A percentile compares a stretch with the other conserved stretches of the same genome.
Conservation (phyloP, 2,329 filamentous ascomycete species). For the Beauveria varroae region DNA sequence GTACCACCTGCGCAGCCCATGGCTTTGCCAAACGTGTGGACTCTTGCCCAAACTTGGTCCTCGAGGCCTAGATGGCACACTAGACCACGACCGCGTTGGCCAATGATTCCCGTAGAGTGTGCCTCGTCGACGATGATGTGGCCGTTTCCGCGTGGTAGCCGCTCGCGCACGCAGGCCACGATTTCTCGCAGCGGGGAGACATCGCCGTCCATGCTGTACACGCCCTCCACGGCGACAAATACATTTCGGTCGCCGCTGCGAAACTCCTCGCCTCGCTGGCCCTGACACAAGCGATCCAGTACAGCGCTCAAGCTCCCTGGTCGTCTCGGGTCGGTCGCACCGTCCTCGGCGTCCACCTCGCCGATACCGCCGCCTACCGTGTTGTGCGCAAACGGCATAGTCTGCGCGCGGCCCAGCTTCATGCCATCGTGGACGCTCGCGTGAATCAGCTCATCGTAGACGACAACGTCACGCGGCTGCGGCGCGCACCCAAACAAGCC, state of each 20-base stretch:
- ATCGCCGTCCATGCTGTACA: constrained; percentile 84
- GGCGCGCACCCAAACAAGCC: constrained; percentile 55
- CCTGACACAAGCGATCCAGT: constrained; percentile 23
- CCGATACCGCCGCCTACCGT: constrained; percentile 22
- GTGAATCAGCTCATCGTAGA: constrained; percentile 71
- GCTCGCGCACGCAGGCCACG: constrained; percentile 45
- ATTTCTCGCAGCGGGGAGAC: constrained; percentile 56
- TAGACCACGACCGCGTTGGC: constrained; percentile 47
- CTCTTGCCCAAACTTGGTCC: constrained; percentile 44
- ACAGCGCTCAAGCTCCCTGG: constrained; percentile 21
- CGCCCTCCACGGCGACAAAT: constrained; percentile 61
- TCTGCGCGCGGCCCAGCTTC: constrained; percentile 50
- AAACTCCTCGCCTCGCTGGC: constrained; percentile 26
- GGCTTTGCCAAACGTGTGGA: constrained; percentile 63
- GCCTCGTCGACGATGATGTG: constrained; percentile 62
- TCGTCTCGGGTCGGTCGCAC: background rate
- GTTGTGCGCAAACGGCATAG: constrained; percentile 51
- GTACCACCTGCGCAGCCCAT: constrained; percentile 62
- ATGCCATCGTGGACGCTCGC: constrained; percentile 76
- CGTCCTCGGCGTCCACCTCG: background rate
- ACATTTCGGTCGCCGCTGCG: constrained; percentile 39
- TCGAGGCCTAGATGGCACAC: constrained; percentile 51
- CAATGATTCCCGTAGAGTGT: constrained; percentile 56
- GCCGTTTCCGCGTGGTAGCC: constrained; percentile 50
- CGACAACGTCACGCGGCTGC: constrained; percentile 51